These are phyloP conservation scores for Xylaria scruposa DNA, from an alignment of 495 filamentous ascomycete genomes.

Conservation along the genomic window DNA sequence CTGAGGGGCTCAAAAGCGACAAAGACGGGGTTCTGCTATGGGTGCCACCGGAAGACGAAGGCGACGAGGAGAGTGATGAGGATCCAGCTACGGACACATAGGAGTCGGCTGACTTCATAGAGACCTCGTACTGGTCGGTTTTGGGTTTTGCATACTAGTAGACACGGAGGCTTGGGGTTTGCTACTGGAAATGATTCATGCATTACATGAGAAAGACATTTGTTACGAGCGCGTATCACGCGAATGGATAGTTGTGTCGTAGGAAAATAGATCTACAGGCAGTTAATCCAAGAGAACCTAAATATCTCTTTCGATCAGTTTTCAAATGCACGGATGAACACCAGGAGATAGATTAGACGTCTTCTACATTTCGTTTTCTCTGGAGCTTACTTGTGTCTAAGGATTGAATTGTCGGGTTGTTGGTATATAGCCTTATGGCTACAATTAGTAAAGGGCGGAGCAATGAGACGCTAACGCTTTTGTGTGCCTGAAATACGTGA, in stretches of 20 bases:
- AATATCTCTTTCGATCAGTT: neutral
- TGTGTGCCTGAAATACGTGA: too few species aligned
- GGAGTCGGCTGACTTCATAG: neutral
- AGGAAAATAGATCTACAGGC: neutral
- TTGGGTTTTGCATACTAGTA: constrained; percentile 1
- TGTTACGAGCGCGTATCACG: neutral
- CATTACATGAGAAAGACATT: neutral
- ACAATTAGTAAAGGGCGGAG: too few species aligned
- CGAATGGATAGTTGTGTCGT: too few species aligned
- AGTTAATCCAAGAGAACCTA: neutral
- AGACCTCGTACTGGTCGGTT: neutral
- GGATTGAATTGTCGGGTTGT: neutral
- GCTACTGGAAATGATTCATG: neutral
- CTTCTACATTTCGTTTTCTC: neutral
- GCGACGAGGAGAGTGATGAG: constrained; percentile 32
- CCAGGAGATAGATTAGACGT: neutral
- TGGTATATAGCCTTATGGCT: neutral
- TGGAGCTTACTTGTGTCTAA: neutral
- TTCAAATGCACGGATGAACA: neutral
- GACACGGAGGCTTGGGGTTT: neutral
- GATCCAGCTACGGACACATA: constrained; percentile 8
- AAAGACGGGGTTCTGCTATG: constrained; percentile 76
- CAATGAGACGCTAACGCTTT: too few species aligned
- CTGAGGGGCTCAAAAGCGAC: constrained; percentile 74
- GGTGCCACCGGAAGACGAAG: constrained; percentile 58